These are phyloP conservation scores for Pterothamnion heteromorphum DNA, from an alignment of 31 red algal genomes.

Conservation along the genomic window DNA sequence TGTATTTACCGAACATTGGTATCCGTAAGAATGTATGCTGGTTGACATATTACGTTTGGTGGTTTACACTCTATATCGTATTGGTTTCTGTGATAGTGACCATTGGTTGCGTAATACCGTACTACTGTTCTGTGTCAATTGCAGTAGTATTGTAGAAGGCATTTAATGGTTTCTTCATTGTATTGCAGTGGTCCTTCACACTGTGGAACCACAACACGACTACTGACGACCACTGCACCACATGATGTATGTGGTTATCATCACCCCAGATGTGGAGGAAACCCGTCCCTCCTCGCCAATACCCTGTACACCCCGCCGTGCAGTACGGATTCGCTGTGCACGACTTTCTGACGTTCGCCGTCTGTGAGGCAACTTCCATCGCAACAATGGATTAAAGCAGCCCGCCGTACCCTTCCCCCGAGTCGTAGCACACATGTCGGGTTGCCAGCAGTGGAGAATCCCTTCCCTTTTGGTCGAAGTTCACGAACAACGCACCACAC, in stretches of 20 bases:
- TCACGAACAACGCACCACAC: neutral
- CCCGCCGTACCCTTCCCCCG: neutral
- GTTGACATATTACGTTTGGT: neutral
- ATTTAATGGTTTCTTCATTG: neutral
- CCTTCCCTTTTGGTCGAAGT: neutral
- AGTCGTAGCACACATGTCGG: neutral
- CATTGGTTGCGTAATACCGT: no score
- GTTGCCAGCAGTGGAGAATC: neutral
- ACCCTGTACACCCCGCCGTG: neutral
- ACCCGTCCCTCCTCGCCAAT: neutral
- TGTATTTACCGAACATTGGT: no score
- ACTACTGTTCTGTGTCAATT: neutral
- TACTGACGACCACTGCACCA: neutral
- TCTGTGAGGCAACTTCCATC: neutral
- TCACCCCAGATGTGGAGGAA: neutral
- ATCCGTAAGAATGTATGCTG: neutral
- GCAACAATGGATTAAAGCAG: neutral
- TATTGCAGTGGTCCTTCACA: neutral
- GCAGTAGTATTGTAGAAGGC: no score
- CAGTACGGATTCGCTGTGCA: neutral
- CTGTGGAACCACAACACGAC: neutral
- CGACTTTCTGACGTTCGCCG: neutral
- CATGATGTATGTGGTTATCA: neutral
- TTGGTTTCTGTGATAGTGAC: neutral
- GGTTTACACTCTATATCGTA: neutral